Evolutionary conservation across 352 stramenopile genomes (phyloP).

Genomic region (Globisporangium abappressorium): DNA sequence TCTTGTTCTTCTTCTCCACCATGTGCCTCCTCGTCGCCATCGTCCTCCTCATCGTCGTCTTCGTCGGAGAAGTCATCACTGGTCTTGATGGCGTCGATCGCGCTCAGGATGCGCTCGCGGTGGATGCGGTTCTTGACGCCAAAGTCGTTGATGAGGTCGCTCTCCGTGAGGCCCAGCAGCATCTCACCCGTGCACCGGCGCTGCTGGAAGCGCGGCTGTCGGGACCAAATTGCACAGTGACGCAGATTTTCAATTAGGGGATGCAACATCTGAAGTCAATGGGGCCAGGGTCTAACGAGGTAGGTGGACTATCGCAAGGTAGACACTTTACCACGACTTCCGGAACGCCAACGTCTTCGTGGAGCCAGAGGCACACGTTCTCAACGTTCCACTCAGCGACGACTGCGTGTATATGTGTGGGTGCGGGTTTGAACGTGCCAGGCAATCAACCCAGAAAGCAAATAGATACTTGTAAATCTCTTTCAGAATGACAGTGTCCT

Average conservation of each 20-base stretch:
- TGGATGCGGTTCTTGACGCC: slow-evolving; percentile 61
- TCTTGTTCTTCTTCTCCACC: slow-evolving; percentile 20
- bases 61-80: slow-evolving; percentile 65
- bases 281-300: too few relatives aligned
- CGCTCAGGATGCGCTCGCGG: slow-evolving; percentile 68
- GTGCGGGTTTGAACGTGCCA: neutral
- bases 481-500: neutral
- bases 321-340: slow-evolving; percentile 57
- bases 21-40: slow-evolving; percentile 31
- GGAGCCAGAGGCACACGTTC: slow-evolving; percentile 76
- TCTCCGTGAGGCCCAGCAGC: slow-evolving; percentile 68
- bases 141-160: slow-evolving; percentile 76
- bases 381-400: slow-evolving; percentile 80
- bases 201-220: slow-evolving; percentile 62
- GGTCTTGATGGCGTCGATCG: slow-evolving; percentile 76
- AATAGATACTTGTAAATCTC: neutral
- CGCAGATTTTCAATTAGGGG: too few relatives aligned
- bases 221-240: neutral
- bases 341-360: slow-evolving; percentile 68
- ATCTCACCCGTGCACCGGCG: slow-evolving; percentile 65
- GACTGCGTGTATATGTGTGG: slow-evolving; percentile 23
- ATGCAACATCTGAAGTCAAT: too few relatives aligned
- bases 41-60: slow-evolving; percentile 50
- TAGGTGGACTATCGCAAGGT: too few relatives aligned
- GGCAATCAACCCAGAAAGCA: neutral